Percentiles rank a stretch among this genome's conserved stretches.
phyloP scores from a whole-genome alignment of 257 asterid species.

The Nemophila menziesii region DNA sequence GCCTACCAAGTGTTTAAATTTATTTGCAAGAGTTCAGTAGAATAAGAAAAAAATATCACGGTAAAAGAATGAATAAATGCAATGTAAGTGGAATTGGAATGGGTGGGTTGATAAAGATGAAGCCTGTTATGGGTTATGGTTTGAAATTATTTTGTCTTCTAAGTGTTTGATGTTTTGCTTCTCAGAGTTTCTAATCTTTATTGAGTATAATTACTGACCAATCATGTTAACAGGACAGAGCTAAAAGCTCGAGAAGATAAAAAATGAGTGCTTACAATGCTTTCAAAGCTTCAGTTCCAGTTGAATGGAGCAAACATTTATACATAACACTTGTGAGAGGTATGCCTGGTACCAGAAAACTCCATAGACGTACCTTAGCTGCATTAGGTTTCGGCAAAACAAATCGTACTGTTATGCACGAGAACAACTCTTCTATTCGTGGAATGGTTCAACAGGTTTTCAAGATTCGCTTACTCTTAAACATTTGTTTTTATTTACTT shows the following conservation, averaged over 20 bases:
- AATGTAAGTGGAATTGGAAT: too few species aligned
- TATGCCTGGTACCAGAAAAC: constrained; percentile 82
- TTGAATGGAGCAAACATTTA: constrained; percentile 83
- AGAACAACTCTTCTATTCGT: constrained; percentile 76
- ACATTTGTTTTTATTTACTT: neutral
- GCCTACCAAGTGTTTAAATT: too few species aligned
- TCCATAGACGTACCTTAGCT: constrained; percentile 91
- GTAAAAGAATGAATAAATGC: too few species aligned
- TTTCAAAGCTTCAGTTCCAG: constrained; percentile 64
- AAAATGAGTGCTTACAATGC: constrained; percentile 82
- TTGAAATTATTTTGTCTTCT: neutral
- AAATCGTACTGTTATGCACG: constrained; percentile 73
- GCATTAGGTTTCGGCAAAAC: constrained; percentile 80
- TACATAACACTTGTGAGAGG: constrained; percentile 94
- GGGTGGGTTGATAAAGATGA: too few species aligned
- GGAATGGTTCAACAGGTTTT: constrained; percentile 97
- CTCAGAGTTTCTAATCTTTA: neutral
- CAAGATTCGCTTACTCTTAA: neutral
- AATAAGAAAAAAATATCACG: too few species aligned
- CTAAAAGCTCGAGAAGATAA: constrained; percentile 4
- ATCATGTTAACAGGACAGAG: constrained; percentile 11
- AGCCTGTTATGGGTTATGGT: too few species aligned
- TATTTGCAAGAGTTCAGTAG: too few species aligned
- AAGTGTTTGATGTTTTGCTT: neutral
- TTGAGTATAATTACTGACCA: neutral